Conservation (phyloP, 129 eudicot genomes). For the Oenanthe sinensis region DNA sequence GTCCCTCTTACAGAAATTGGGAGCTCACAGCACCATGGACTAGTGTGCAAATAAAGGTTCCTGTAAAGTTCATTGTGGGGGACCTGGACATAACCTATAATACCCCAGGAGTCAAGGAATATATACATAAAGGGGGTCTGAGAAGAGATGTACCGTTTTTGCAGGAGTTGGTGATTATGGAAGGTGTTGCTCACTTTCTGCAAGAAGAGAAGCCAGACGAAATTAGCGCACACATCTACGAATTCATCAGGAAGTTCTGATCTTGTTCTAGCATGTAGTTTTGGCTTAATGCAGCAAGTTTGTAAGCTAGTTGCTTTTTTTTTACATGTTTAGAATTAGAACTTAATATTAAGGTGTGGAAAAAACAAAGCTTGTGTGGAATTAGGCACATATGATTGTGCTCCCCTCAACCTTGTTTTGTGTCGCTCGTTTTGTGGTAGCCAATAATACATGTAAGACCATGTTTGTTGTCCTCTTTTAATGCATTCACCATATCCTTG, state of each 20-base stretch:
- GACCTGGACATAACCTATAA: conserved; percentile 76
- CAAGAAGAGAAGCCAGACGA: conserved; percentile 68
- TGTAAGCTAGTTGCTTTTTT: not conserved
- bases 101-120: conserved; percentile 73
- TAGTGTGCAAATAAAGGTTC: conserved; percentile 67
- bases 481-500: not conserved
- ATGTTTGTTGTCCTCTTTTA: not conserved
- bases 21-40: conserved; percentile 73
- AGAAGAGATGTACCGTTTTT: conserved; percentile 55
- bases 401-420: not conserved
- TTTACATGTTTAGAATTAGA: not conserved
- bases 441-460: not conserved
- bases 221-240: conserved; percentile 51
- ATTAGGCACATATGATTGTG: not conserved
- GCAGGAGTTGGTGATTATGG: conserved; percentile 82
- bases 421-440: not conserved
- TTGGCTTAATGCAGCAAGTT: not conserved
- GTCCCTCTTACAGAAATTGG: conserved; percentile 51
- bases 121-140: conserved; percentile 64
- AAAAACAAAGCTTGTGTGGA: not conserved
- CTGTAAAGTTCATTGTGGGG: conserved; percentile 76
- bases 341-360: not conserved
- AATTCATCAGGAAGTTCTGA: conserved; percentile 66
- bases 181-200: conserved; percentile 75
- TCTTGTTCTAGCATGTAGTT: not conserved